These are phyloP conservation scores for Lodderomyces metapsilosis DNA, from an alignment of 1,139 yeast species.

Conservation along the genomic window DNA sequence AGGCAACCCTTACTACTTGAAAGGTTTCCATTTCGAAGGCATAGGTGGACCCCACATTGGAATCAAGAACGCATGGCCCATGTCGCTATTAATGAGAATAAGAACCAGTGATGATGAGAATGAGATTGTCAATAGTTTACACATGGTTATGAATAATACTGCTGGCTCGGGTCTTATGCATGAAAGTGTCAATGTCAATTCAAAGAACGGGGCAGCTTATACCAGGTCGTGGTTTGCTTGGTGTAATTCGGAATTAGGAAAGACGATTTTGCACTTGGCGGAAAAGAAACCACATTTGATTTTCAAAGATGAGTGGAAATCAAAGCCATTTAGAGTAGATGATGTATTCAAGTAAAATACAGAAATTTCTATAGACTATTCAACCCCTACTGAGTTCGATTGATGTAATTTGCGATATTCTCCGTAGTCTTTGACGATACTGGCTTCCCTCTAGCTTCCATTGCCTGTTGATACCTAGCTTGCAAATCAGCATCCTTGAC, in stretches of 20 bases:
- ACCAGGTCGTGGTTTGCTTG: slow-evolving; percentile 92
- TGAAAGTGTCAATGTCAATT: slow-evolving; percentile 72
- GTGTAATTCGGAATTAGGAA: slow-evolving; percentile 92
- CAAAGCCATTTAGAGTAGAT: slow-evolving; percentile 30
- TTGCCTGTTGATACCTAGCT: slow-evolving; percentile 69
- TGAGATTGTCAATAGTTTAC: slow-evolving; percentile 56
- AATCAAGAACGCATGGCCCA: slow-evolving; percentile 82
- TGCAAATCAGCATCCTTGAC: slow-evolving; percentile 55
- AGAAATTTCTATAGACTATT: background rate
- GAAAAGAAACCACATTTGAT: slow-evolving; percentile 71
- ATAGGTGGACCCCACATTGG: slow-evolving; percentile 94
- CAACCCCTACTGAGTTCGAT: slow-evolving; percentile 16
- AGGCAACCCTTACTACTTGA: slow-evolving; percentile 77
- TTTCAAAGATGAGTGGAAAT: slow-evolving; percentile 44
- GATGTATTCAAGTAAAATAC: slow-evolving; percentile 16
- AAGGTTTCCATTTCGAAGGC: slow-evolving; percentile 66
- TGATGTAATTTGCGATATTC: slow-evolving; percentile 65
- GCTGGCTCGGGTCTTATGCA: slow-evolving; percentile 81
- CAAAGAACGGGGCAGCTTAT: slow-evolving; percentile 42
- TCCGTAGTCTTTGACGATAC: slow-evolving; percentile 69
- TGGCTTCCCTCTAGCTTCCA: slow-evolving; percentile 59
- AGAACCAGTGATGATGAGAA: slow-evolving; percentile 72
- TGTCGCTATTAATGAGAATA: slow-evolving; percentile 72
- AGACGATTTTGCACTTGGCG: slow-evolving; percentile 75
- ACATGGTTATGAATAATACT: slow-evolving; percentile 57